Base-by-base conservation (phyloP, 106 monocot species). In the Platanthera guangdongensis region DNA sequence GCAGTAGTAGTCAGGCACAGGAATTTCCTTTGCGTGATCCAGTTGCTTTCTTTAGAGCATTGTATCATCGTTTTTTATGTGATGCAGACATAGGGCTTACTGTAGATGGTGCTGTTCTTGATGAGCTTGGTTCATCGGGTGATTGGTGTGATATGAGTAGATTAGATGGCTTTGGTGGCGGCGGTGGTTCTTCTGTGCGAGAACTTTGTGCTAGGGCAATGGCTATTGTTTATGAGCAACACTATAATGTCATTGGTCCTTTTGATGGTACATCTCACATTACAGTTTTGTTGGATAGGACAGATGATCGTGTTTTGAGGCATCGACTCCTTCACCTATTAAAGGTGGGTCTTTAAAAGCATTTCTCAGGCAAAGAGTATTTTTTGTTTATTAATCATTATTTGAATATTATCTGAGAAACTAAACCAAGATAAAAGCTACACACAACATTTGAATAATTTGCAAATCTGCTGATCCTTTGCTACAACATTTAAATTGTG, bases 91-190 rank as follows among this genome's bases (percentile, higher is more conserved):
- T 83, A 74, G 99, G 99, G 5, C 90, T 99, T 78, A 99, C 92
- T 70, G 99, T 99, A 48, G 94, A 88, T 88, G 99, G 99, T 81
- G 83, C 88, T 60, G 78, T 99, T 78, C 94, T 92, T 87, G 99
- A 99, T 92, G 94, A 99, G 59, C 79, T 94, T 79, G 99, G 99
- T 80, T 88, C 88, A 67, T 92, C 89, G 47, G 99, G 94, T 85
- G 99, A 94, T 78, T 99, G 99, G 99, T 99, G 99, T 84, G 99
- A 99, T 82, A 85, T 94, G 92, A 90, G 94, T 54, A 89, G 94
- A 60, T 75, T 99, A 64, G 99, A 99, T 90, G 99, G 99, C 71
- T 99, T 99, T 87, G 99, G 99, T 71, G 99, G 99, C 53, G 99
- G 94, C 73, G 99, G 94, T 70, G 94, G 99, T 9, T 88, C 90